These are phyloP conservation scores for Massariosphaeria phaeospora DNA, from an alignment of 495 filamentous ascomycete species.

Conservation along the genomic window DNA sequence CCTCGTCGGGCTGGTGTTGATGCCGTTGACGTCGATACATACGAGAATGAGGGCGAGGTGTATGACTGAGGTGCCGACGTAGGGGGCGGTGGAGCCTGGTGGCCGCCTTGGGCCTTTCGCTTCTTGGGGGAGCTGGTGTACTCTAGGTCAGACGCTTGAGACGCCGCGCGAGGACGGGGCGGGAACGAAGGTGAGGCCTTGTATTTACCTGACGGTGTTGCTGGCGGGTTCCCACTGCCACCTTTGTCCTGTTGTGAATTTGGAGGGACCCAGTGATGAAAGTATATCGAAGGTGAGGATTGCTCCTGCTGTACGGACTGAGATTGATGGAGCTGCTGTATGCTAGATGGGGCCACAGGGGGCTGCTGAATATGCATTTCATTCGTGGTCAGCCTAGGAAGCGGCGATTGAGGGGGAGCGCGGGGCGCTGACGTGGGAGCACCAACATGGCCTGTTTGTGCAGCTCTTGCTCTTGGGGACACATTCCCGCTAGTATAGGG, in stretches of 20 bases:
- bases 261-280: constrained; percentile 89
- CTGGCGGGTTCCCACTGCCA: constrained; percentile 53
- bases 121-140: constrained; percentile 64
- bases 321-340: constrained; percentile 50
- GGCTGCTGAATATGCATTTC: constrained; percentile 56
- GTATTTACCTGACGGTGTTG: constrained; percentile 64
- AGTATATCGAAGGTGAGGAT: constrained; percentile 70
- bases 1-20: constrained; percentile 57
- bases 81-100: constrained; percentile 54
- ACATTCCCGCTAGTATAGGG: constrained; percentile 28
- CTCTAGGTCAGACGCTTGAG: constrained; percentile 48
- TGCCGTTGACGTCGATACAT: constrained; percentile 50
- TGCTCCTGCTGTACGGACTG: constrained; percentile 49
- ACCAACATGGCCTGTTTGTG: constrained; percentile 37
- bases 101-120: constrained; percentile 63
- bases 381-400: constrained; percentile 53
- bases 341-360: constrained; percentile 40
- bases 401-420: constrained; percentile 40
- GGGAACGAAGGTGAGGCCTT: constrained; percentile 44
- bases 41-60: constrained; percentile 47
- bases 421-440: constrained; percentile 38
- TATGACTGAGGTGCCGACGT: constrained; percentile 42
- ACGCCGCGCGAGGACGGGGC: constrained; percentile 43
- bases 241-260: constrained; percentile 52
- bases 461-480: constrained; percentile 37